Percentiles rank a stretch among this genome's conserved stretches.
These are phyloP conservation scores for Dacryopinax spathularia DNA, from an alignment of 768 basidiomycete species.

Conservation along the genomic window DNA sequence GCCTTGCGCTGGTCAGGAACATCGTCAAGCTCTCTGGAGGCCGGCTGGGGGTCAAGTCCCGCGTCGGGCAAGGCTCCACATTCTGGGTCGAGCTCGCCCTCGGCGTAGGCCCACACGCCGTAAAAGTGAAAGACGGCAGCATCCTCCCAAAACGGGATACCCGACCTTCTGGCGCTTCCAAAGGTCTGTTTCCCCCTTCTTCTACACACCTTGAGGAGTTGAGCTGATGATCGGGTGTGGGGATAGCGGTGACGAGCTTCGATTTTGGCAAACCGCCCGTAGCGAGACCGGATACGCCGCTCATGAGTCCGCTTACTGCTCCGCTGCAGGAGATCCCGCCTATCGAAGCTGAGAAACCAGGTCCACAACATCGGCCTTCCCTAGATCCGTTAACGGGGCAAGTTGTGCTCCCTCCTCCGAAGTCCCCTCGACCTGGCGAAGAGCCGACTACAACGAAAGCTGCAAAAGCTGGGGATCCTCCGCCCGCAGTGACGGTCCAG, in stretches of 20 bases:
- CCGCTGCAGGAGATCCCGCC: background rate
- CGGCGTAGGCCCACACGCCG: conserved; percentile 11
- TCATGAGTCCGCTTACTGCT: background rate
- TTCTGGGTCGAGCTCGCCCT: conserved; percentile 72
- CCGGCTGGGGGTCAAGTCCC: conserved; percentile 28
- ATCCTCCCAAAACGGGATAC: no score
- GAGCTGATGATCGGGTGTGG: no score
- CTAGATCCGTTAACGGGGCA: background rate
- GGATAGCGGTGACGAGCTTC: background rate
- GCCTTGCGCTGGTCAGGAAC: conserved; percentile 29
- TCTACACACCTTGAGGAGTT: no score
- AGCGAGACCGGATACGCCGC: background rate
- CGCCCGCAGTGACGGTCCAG: background rate
- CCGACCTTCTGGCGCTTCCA: no score
- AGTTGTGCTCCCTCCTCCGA: background rate
- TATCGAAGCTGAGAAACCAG: background rate
- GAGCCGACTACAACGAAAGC: background rate
- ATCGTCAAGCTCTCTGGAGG: conserved; percentile 31
- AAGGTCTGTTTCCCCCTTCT: no score
- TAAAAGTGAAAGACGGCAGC: background rate
- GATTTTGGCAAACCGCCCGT: background rate
- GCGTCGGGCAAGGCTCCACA: conserved; percentile 48
- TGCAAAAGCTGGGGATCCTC: background rate
- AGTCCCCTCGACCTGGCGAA: background rate
- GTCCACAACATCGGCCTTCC: background rate